Evolutionary conservation across 73 alveolate species (phyloP).

Genomic region (Paramecium primaurelia): DNA sequence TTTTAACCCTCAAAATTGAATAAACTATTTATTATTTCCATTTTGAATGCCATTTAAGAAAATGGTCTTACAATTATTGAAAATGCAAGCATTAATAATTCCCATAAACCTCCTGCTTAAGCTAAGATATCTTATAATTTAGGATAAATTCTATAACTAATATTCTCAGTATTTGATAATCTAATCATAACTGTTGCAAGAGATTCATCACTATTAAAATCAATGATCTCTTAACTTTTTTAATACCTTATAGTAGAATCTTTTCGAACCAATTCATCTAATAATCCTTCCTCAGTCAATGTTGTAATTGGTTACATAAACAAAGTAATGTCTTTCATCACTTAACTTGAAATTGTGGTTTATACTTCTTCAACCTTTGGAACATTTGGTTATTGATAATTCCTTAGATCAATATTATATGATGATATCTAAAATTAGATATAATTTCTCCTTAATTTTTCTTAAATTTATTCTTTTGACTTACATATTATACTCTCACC

Average conservation of each 20-base stretch:
- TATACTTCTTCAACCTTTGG: background rate
- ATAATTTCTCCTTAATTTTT: background rate
- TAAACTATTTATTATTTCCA: background rate
- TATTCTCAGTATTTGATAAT: background rate
- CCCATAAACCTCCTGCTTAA: constrained; percentile 41
- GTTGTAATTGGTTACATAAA: constrained; percentile 1
- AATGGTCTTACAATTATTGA: background rate
- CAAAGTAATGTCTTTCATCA: background rate
- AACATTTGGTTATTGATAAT: background rate
- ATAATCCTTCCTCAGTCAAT: background rate
- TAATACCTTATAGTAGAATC: background rate
- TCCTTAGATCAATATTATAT: background rate
- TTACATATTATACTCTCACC: background rate
- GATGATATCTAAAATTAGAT: background rate
- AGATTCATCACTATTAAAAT: constrained; percentile 30
- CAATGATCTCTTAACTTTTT: background rate
- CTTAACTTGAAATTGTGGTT: background rate
- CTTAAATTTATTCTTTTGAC: background rate
- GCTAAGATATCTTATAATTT: background rate
- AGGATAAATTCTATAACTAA: background rate
- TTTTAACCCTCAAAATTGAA: constrained; percentile 21
- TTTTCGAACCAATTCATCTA: background rate
- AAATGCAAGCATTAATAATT: background rate
- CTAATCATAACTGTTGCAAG: background rate
- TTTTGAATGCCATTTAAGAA: background rate